Percentiles rank a stretch among this genome's conserved stretches.
These are phyloP conservation scores for Malus hybrid DNA, from an alignment of 331 rosid species.

Conservation along the genomic window DNA sequence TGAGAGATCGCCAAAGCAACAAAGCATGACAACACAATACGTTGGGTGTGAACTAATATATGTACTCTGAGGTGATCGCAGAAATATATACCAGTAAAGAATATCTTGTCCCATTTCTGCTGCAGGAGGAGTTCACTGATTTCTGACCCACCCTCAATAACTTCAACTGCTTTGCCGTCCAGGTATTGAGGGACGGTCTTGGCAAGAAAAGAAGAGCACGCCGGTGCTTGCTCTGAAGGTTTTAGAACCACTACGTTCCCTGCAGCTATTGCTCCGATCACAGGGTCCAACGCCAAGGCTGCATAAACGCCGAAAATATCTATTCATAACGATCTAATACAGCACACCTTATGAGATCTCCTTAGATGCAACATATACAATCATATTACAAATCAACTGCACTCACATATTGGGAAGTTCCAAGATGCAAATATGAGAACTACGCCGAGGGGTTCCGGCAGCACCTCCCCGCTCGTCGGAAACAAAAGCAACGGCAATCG, in stretches of 20 bases:
- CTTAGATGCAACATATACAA: not conserved
- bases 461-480: conserved; percentile 60
- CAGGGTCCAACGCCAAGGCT: conserved; percentile 80
- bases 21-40: too few species aligned
- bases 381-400: not conserved
- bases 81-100: conserved; percentile 67
- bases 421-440: conserved; percentile 79
- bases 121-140: conserved; percentile 43
- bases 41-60: too few species aligned
- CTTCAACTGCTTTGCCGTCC: conserved; percentile 56
- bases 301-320: not conserved
- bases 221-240: conserved; percentile 71
- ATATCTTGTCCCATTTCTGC: conserved; percentile 81
- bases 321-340: too few species aligned
- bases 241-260: conserved; percentile 68
- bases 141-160: conserved; percentile 62
- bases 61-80: not conserved
- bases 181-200: conserved; percentile 54
- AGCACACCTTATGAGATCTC: too few species aligned
- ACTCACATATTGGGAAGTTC: conserved; percentile 94
- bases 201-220: conserved; percentile 67
- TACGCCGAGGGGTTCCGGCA: conserved; percentile 77
- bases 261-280: conserved; percentile 88
- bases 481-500: conserved; percentile 48
- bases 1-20: too few species aligned